Base-by-base conservation (phyloP, 768 basidiomycete species). In the Pluteus cervinus region DNA sequence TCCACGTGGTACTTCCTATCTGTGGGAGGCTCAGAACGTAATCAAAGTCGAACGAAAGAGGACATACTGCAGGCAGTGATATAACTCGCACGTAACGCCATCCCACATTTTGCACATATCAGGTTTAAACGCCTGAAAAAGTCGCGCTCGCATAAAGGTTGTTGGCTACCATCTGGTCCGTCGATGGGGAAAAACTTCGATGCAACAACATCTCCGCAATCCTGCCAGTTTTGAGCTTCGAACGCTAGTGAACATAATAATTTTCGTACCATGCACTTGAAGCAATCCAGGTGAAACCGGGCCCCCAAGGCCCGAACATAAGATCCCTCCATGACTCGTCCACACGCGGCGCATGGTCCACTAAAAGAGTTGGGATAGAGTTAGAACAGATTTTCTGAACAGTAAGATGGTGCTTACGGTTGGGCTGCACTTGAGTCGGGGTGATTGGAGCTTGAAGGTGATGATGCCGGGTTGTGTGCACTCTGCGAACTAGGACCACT, bases 1-100 rank as follows among this genome's bases (percentile, higher is more conserved):
- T 99, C 96, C 48, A 98, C 93, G 60, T 99, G 94, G 62, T 82
- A 99, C 63, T 99, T 99, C 72, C 92, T 90, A 69, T 86, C 93
- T 97, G 23, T 17, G 38, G 36, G 35, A n/a, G 33, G 35, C 22
- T 18, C 39, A 32, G 45, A 42, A 20, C 29, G 41, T 29, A 29
- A 23, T 28, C 20, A 37, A 33, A 24, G 21, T 32, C 21, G 17
- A 76, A 84, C 61, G 29, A 39, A 35, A 41, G 37, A 33, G 24
- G 10, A 62, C 68, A 51, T 55, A 97, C 94, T 93, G 72, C 96
- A 96, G 29, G 96, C 96, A 29, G 96, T 99, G 68, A 99, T 98
- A 54, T 99, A 99, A 63, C 91, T 96, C 37, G 92, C 94, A 53
- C 96, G 73, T 43, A 99, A 63, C 26, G 96, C 96, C 69, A 84